These are phyloP conservation scores for Aphanocladium album DNA, from an alignment of 2,329 filamentous ascomycete genomes.

Conservation along the genomic window DNA sequence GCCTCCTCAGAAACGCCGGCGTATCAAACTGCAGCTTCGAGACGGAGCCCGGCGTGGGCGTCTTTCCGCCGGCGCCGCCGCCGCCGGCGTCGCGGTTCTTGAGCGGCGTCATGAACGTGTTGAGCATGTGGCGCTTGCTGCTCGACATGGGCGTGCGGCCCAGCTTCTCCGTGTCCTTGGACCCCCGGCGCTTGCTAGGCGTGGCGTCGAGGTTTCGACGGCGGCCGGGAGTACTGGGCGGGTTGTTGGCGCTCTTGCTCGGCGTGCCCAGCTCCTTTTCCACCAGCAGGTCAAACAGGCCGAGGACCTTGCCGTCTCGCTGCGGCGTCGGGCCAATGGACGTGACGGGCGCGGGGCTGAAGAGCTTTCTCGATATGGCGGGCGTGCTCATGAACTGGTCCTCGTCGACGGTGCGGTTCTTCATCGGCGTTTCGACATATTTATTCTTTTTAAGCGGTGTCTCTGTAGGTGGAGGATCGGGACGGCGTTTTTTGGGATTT, in stretches of 20 bases:
- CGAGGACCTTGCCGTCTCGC: constrained; percentile 69
- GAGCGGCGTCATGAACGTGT: constrained; percentile 62
- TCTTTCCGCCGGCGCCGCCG: constrained; percentile 39
- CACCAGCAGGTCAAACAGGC: constrained; percentile 67
- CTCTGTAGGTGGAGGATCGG: constrained; percentile 30
- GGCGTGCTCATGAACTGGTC: constrained; percentile 50
- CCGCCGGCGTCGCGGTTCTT: constrained; percentile 37
- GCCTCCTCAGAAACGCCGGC: constrained; percentile 61
- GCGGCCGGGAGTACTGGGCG: constrained; percentile 18
- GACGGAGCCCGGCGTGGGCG: constrained; percentile 48
- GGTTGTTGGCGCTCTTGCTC: constrained; percentile 33
- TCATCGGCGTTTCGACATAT: constrained; percentile 43
- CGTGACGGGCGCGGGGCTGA: constrained; percentile 54
- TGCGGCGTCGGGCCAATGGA: constrained; percentile 75
- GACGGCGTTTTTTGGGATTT: constrained; percentile 35
- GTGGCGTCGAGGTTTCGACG: constrained; percentile 32
- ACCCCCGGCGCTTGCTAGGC: constrained; percentile 39
- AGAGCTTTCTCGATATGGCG: constrained; percentile 52
- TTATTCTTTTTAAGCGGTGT: constrained; percentile 50
- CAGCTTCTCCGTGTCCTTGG: constrained; percentile 27
- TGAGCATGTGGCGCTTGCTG: constrained; percentile 56
- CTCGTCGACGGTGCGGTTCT: constrained; percentile 32
- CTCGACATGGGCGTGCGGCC: constrained; percentile 49
- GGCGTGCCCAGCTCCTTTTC: constrained; percentile 47
- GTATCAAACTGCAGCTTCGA: constrained; percentile 60